Conservation (phyloP, 257 asterid species). For the Buddleja alternifolia region DNA sequence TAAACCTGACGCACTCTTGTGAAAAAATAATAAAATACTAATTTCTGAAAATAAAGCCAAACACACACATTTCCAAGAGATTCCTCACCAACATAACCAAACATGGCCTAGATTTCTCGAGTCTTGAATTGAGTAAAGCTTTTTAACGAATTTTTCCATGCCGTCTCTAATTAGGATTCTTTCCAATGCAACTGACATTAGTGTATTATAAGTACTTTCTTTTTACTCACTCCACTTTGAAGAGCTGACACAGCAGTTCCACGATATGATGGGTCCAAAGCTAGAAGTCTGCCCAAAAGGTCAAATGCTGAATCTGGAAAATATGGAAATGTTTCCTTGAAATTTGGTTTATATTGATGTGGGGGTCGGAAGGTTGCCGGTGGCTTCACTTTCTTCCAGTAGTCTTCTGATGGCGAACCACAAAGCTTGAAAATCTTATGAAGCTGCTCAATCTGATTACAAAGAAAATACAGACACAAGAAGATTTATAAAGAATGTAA, state of each 20-base stretch:
- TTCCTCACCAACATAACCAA: no score
- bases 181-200: background rate
- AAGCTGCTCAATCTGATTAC: conserved; percentile 72
- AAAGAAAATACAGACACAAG: background rate
- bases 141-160: no score
- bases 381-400: conserved; percentile 77
- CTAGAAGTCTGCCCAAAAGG: conserved; percentile 58
- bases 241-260: conserved; percentile 66
- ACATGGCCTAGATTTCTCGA: no score
- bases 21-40: no score
- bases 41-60: no score
- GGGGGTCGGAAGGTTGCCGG: conserved; percentile 77
- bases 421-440: conserved; percentile 84
- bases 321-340: conserved; percentile 51
- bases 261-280: conserved; percentile 63
- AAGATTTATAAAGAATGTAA: background rate
- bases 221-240: conserved; percentile 53
- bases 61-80: no score
- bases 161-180: no score
- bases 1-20: no score
- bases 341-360: conserved; percentile 54
- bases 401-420: conserved; percentile 79
- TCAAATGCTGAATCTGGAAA: conserved; percentile 55
- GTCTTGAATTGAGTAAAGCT: no score
- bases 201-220: background rate